Evolutionary conservation across 495 filamentous ascomycete genomes (phyloP), one percentile per base, ranked within the genome.

Genomic region (Neurospora sp.): DNA sequence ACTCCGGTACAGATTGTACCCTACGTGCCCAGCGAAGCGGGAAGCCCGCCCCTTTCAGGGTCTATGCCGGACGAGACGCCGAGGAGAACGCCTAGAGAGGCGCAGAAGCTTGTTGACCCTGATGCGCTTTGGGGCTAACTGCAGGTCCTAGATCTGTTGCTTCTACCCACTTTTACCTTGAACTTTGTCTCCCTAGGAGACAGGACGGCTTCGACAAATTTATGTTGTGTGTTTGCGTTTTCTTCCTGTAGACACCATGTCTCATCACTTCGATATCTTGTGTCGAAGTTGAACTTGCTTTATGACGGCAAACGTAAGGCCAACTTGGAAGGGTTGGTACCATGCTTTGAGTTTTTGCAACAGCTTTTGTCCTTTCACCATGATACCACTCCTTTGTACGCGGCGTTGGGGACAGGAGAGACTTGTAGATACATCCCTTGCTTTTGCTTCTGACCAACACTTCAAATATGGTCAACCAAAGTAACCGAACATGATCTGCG

Each of bases 91-190:
- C 69, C 40, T n/a, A 68, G 40, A 31, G 74, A 72, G 37, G 40
- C 16, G 3, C 8, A 22, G 35, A 69, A 72, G 20, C 73, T 78
- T 68, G 75, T 78, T 37, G 40, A 77, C 18, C 46, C 73, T 14
- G 69, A 78, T 70, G 59, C 68, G 3, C 11, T 77, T 35, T 78
- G 77, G 77, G 18, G 70, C 40, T 78, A 71, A 69, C 14, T 4
- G 20, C 2, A 11, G 31, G 10, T 59, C 11, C 48, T 59, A 8
- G 5, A 14, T 59, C 48, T 31, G 48, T 27, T 66, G 27, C 53
- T 61, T 31, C 22, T 61, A 31, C 53, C 22, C 2, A 61, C 7
- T 1, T 61, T 61, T 31, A 31, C 5, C 12, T 31, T 61, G 22
- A 61, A 12, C 20, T 8, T 61, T 8, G 27, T 61, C 12, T 31